Conservation (phyloP, 1,139 yeast genomes). For the Wickerhamomyces sp. region DNA sequence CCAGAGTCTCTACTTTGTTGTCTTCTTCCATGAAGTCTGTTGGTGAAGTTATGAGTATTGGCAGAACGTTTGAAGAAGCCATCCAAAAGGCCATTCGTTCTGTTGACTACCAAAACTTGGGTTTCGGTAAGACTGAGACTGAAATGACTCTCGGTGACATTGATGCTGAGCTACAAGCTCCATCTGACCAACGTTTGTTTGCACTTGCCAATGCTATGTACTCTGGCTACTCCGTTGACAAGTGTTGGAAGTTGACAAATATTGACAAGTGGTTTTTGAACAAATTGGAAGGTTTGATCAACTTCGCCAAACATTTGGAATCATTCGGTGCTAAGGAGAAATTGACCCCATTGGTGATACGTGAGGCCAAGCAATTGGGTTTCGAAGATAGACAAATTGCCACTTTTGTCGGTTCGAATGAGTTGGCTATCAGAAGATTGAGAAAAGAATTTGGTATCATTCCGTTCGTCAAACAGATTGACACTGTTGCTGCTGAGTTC, state of each 20-base stretch:
- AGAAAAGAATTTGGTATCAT: conserved; percentile 84
- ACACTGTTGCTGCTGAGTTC: conserved; percentile 98
- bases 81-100: conserved; percentile 97
- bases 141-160: conserved; percentile 87
- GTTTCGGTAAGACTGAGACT: conserved; percentile 86
- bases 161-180: conserved; percentile 87
- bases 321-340: conserved; percentile 50
- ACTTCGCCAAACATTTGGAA: conserved; percentile 60
- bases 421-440: conserved; percentile 85
- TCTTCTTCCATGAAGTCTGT: conserved; percentile 98
- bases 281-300: conserved; percentile 70
- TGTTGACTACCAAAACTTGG: conserved; percentile 90
- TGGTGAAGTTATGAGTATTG: conserved; percentile 98
- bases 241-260: conserved; percentile 86
- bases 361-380: conserved; percentile 94
- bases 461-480: conserved; percentile 96
- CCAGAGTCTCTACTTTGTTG: conserved; percentile 82
- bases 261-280: conserved; percentile 97
- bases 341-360: conserved; percentile 62
- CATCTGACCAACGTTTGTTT: conserved; percentile 93
- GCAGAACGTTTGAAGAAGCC: conserved; percentile 97
- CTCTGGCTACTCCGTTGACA: conserved; percentile 85
- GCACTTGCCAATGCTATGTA: conserved; percentile 92
- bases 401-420: conserved; percentile 81
- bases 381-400: conserved; percentile 98